These are phyloP conservation scores for Colletotrichum somersetense DNA, from an alignment of 2,329 filamentous ascomycete species.

Conservation along the genomic window DNA sequence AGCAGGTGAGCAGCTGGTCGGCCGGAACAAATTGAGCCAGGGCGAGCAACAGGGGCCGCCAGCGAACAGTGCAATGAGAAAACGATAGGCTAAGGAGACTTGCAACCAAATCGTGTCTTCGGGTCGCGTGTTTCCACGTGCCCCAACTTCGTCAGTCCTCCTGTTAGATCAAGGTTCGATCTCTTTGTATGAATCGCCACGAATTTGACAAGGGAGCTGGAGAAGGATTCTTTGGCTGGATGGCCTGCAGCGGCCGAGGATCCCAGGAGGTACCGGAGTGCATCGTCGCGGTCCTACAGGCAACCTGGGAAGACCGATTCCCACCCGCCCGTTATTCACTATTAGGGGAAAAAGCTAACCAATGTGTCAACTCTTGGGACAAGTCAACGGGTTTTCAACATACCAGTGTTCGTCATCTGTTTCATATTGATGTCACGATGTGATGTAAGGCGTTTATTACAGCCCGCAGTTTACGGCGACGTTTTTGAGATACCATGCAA, in stretches of 20 bases:
- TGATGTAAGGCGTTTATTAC: no score
- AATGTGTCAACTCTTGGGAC: background rate
- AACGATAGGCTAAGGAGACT: constrained; percentile 5
- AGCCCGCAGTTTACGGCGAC: no score
- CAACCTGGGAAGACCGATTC: no score
- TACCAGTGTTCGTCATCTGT: background rate
- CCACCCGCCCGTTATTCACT: background rate
- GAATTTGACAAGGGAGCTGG: constrained; percentile 2
- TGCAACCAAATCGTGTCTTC: constrained; percentile 19
- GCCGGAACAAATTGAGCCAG: background rate
- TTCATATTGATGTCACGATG: no score
- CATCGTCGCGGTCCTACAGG: constrained; percentile 1
- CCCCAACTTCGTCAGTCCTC: constrained; percentile 5
- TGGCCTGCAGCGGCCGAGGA: constrained; percentile 22
- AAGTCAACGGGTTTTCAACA: background rate
- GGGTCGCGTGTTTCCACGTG: constrained; percentile 28
- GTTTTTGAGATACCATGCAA: background rate
- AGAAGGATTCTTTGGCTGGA: constrained; percentile 15
- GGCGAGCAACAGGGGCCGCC: background rate
- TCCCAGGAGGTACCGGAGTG: constrained; percentile 1
- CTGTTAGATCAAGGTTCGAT: constrained; percentile 13
- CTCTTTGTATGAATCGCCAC: constrained; percentile 18
- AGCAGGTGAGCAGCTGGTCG: constrained; percentile 10
- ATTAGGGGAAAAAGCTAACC: background rate
- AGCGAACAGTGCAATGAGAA: background rate